Conservation (phyloP, 2,329 filamentous ascomycete genomes). For the Alternaria infectoria region DNA sequence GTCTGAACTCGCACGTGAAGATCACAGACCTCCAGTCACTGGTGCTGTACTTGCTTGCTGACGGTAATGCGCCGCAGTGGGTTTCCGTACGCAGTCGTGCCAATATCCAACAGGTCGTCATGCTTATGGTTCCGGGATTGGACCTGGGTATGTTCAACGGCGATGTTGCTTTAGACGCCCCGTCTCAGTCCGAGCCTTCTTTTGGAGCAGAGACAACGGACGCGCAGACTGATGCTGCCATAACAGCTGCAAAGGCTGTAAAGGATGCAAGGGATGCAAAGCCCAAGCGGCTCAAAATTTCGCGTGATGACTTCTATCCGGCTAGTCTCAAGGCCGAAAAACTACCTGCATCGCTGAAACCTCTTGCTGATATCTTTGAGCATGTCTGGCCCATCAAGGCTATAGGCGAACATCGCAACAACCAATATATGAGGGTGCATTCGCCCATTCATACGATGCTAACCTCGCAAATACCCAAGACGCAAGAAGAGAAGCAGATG, state of each 20-base stretch:
- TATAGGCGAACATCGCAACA: slow-evolving; percentile 77
- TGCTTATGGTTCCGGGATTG: slow-evolving; percentile 89
- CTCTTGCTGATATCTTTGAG: slow-evolving; percentile 81
- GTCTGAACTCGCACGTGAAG: slow-evolving; percentile 61
- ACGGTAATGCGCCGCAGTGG: slow-evolving; percentile 66
- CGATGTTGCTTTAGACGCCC: slow-evolving; percentile 34
- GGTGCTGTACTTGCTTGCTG: slow-evolving; percentile 65
- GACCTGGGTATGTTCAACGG: slow-evolving; percentile 88
- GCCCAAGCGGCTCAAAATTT: slow-evolving; percentile 42
- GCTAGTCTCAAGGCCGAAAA: slow-evolving; percentile 49
- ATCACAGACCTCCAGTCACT: slow-evolving; percentile 65
- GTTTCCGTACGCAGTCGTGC: slow-evolving; percentile 64
- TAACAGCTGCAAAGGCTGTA: slow-evolving; percentile 11
- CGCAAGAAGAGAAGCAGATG: slow-evolving; percentile 69
- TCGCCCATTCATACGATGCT: slow-evolving; percentile 88
- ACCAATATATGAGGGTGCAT: slow-evolving; percentile 72
- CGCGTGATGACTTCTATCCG: slow-evolving; percentile 59
- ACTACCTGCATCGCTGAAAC: slow-evolving; percentile 56
- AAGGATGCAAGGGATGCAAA: slow-evolving; percentile 15
- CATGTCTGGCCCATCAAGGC: slow-evolving; percentile 90
- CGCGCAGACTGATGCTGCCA: slow-evolving; percentile 16
- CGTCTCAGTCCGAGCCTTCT: neutral
- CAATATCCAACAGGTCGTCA: slow-evolving; percentile 75
- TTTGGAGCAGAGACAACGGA: slow-evolving; percentile 3
- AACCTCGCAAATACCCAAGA: slow-evolving; percentile 72